Conservation (phyloP, 108 stramenopile species). For the Mediolabrus comicus region DNA sequence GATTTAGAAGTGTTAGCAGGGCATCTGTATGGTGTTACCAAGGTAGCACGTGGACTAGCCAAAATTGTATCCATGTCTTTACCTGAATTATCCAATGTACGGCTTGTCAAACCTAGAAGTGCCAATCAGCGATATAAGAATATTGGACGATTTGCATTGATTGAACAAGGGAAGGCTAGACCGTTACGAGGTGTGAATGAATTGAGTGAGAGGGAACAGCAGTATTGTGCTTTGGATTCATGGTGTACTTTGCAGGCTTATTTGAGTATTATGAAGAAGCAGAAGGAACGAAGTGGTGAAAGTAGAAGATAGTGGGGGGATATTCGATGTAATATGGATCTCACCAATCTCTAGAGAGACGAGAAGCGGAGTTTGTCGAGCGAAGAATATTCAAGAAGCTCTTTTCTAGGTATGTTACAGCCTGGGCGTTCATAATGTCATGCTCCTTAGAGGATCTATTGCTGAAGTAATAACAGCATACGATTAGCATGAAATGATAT, state of each 20-base stretch:
- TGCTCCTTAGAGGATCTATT: too few relatives aligned
- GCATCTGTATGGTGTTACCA: constrained; percentile 11
- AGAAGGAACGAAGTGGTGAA: neutral
- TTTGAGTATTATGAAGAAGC: neutral
- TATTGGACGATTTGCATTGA: constrained; percentile 40
- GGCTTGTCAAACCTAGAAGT: constrained; percentile 30
- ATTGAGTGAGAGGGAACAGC: constrained; percentile 25
- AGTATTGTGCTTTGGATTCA: constrained; percentile 48
- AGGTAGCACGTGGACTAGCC: constrained; percentile 24
- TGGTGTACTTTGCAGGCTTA: constrained; percentile 47
- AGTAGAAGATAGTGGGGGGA: neutral
- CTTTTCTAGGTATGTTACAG: too few relatives aligned
- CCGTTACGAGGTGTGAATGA: constrained; percentile 28
- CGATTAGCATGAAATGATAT: too few relatives aligned
- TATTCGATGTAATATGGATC: neutral
- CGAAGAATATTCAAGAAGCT: too few relatives aligned
- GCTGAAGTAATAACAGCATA: too few relatives aligned
- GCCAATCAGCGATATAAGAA: constrained; percentile 7
- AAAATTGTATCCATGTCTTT: constrained; percentile 24
- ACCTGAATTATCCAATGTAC: constrained; percentile 23
- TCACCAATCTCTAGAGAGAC: too few relatives aligned
- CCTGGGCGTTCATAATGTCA: too few relatives aligned
- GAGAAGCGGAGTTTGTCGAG: too few relatives aligned
- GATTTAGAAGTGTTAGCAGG: constrained; percentile 31
- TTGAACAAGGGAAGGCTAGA: constrained; percentile 41